phyloP scores from a whole-genome alignment of 768 basidiomycete species.

The Suillus luteus region DNA sequence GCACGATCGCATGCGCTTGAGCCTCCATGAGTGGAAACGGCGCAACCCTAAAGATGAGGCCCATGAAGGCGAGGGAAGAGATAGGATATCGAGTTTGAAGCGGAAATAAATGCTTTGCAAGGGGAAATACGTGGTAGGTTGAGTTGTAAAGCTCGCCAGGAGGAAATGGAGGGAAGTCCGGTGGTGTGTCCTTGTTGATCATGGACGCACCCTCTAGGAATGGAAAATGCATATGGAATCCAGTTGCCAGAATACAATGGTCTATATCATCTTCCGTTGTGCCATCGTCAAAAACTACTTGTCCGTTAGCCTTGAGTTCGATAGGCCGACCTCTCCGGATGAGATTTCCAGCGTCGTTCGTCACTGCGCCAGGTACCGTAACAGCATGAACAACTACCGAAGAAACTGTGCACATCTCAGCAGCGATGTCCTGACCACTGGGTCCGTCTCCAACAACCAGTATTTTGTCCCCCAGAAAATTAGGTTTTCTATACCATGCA shows the following conservation, averaged over 20 bases:
- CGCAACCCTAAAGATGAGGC: slow-evolving; percentile 56
- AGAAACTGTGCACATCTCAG: slow-evolving; percentile 52
- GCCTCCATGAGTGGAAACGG: slow-evolving; percentile 81
- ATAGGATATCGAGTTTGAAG: slow-evolving; percentile 48
- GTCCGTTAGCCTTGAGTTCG: slow-evolving; percentile 43
- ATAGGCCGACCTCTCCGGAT: slow-evolving; percentile 45
- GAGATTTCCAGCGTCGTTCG: slow-evolving; percentile 39
- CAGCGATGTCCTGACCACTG: slow-evolving; percentile 67
- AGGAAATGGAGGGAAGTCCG: slow-evolving; percentile 51
- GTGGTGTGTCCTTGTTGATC: slow-evolving; percentile 42
- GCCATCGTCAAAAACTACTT: slow-evolving; percentile 62
- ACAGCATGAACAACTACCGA: slow-evolving; percentile 58
- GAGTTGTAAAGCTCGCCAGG: slow-evolving; percentile 57
- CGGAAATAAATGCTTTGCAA: slow-evolving; percentile 72
- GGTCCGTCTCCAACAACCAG: slow-evolving; percentile 58
- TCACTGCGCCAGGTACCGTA: slow-evolving; percentile 25
- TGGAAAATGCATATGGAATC: slow-evolving; percentile 65
- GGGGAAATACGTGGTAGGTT: slow-evolving; percentile 66
- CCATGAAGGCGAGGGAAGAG: slow-evolving; percentile 62
- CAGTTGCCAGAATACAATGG: slow-evolving; percentile 73
- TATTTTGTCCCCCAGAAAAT: slow-evolving; percentile 38
- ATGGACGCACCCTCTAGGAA: slow-evolving; percentile 48
- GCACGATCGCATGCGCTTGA: slow-evolving; percentile 66
- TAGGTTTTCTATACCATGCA: slow-evolving; percentile 63
- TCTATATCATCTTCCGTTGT: slow-evolving; percentile 55